Evolutionary conservation across 2,329 filamentous ascomycete genomes (phyloP), one percentile per base, ranked within the genome.

Genomic region (Pseudofabraea citricarpa): DNA sequence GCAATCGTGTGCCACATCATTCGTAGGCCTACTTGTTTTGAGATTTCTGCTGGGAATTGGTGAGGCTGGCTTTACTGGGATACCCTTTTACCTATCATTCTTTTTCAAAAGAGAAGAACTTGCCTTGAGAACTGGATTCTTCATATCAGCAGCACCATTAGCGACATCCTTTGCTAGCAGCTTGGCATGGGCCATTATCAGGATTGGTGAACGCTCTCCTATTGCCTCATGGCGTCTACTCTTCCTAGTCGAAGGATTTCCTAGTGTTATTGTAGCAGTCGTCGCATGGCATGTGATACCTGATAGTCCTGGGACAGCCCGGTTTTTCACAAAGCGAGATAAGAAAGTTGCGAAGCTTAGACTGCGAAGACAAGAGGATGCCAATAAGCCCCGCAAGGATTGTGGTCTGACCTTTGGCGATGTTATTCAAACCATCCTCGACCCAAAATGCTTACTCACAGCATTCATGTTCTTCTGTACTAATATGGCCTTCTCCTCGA

Each of bases 401-500:
- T n/a, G n/a, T n/a, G 65, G 68, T 6, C 68, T 86, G 38, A 67
- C 79, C 29, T 66, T 71, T 55, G 62, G 63, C 22, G 81, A 85
- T 52, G 71, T 86, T 31, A 57, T 79, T 12, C 67, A 75, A 47
- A 77, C 79, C 2, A 64, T 88, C 22, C 54, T 59, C 35, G 85
- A 89, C 63, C 83, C 85, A 0, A 82, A 81, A 52, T 78, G 78
- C 45, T 91, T 87, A 68, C 71, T 91, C 32, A 86, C 86, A 4
- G 84, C 88, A 1, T 65, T 79, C 54, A 94, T 95, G 78, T 87
- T 94, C 71, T 90, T 94, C 70, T 80, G 84, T 63, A 82, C 85
- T 58, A 95, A 95, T 64, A 85, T 94, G 61, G 85, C 89, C 10
- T 95, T 95, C 69, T 83, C 82, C 57, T 91, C 86, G 18, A 81